Evolutionary conservation across 306 rosid species (phyloP).

Genomic region (Cucurbita moschata): DNA sequence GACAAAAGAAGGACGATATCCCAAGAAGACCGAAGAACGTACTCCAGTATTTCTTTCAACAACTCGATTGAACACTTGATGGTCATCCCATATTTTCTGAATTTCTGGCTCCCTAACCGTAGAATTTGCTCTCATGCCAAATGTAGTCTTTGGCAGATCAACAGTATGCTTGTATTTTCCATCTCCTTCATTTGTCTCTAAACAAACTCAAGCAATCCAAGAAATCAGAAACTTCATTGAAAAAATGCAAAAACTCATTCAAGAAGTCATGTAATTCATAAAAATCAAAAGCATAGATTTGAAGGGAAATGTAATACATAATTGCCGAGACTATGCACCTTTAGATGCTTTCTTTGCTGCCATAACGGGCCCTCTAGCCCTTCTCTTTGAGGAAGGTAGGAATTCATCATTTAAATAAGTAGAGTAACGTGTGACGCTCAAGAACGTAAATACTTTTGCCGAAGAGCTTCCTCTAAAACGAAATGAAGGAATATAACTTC

Average conservation of each 20-base stretch:
- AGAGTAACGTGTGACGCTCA: slow-evolving; percentile 24
- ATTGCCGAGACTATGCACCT: slow-evolving; percentile 22
- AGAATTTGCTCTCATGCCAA: slow-evolving; percentile 90
- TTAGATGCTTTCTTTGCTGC: slow-evolving; percentile 70
- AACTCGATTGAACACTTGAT: slow-evolving; percentile 59
- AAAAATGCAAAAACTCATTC: background rate
- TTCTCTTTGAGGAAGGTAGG: slow-evolving; percentile 53
- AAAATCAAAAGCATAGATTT: background rate
- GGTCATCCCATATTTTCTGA: slow-evolving; percentile 89
- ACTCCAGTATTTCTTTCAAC: slow-evolving; percentile 71
- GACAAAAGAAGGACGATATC: slow-evolving; percentile 3
- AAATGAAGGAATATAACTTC: slow-evolving; percentile 30
- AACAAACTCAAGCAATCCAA: slow-evolving; percentile 18
- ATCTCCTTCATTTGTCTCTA: slow-evolving; percentile 67
- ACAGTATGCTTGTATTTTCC: slow-evolving; percentile 94
- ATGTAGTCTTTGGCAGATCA: slow-evolving; percentile 87
- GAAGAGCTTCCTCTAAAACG: slow-evolving; percentile 35
- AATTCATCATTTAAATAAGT: slow-evolving; percentile 30
- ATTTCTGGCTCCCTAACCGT: slow-evolving; percentile 75
- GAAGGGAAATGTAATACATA: background rate
- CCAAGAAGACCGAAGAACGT: slow-evolving; percentile 13
- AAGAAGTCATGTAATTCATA: background rate
- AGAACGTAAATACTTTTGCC: slow-evolving; percentile 23
- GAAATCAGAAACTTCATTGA: slow-evolving; percentile 10
- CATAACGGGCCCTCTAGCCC: slow-evolving; percentile 85